Base-by-base conservation (phyloP, 805 yeast species). In the Kazachstania psychrophila region DNA sequence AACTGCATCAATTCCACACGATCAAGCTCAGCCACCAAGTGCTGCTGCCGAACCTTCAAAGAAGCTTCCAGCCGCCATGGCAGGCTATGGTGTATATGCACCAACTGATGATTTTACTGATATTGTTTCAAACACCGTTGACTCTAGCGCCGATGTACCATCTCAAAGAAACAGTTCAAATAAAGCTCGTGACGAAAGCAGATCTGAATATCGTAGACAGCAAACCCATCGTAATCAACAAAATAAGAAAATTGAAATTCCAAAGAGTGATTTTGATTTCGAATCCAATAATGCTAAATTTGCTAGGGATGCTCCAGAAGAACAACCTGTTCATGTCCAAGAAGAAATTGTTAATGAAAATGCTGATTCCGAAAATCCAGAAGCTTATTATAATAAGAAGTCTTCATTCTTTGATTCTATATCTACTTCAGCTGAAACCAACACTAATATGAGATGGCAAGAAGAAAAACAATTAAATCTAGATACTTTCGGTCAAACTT, bases 341-440 rank as follows among this genome's bases (percentile, higher is more conserved):
- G 41, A 34, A 5, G 34, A 28, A 14, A 27, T 29, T 11, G 39
- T 30, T 11, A 16, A 18, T n/a, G 30, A 22, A 9, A 13, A 10
- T 13, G 31, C 26, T n/a, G n/a, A 26, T 20, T 36, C 31, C 5
- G 31, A 27, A 6, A 27, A 41, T 10, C 39, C 45, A 3, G 58
- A 51, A 12, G 52, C 60, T 15, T 73, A 69, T 20, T 92, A 92
- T 65, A 73, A 87, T 64, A 86, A 79, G 58, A 72, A 73, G 51
- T 74, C 86, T 11, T 87, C 96, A 2, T 89, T 92, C 60, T 89
- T 89, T 53, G 97, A 92, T 61, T 75, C 73, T 43, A 74, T 89
- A 39, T 81, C 94, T 9, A 73, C 86, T 9, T 77, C 86, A 4
- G 61, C 77, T 26, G 72, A 70, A 36, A 69, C 69, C 33, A 52